Evolutionary conservation across 1,284 basidiomycete genomes (phyloP), one percentile per base, ranked within the genome.

Genomic region (Schizophyllum amplum): DNA sequence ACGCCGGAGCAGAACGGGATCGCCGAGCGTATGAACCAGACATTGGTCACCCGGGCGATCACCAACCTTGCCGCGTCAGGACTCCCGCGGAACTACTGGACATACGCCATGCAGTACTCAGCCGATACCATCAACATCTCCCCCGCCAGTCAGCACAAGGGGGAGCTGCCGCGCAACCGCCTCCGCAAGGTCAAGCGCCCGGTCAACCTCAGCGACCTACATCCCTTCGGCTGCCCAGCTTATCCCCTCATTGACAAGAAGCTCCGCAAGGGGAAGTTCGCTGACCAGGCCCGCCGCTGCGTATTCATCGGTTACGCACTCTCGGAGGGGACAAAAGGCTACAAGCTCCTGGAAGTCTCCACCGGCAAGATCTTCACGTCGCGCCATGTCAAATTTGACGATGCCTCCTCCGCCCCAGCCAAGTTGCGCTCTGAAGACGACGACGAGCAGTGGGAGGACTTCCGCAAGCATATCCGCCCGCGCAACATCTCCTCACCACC

Each of bases 1-100:
- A 67, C 68, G 5, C 68, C 67, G 15, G 62, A 69, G 51, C 69
- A 71, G 51, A 70, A 71, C 54, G 67, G 68, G 1, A 48, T 68
- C 2, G 67, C 68, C 6, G 66, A 69, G 55, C 52, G 57, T 0
- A 65, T 69, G 52, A 72, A 72, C 53, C 68, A 68, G 52, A 72
- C 62, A 0, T 47, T 73, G 0, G 61, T 62, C 1, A 61, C 60
- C 2, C 52, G 59, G 6, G 63, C 64, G 1, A 61, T 59, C 4
- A 49, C 65, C 0, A 67, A 72, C 61, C 62, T 70, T 0, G 51
- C 62, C 20, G 65, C 67, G 0, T 62, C 63, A 0, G 57, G 59
- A 22, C 59, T 71, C 0, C 59, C 64, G 0, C 63, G 61, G n/a
- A 59, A 51, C 0, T 67, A 65, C 53, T 72, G 69, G 68, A 55